A percentile compares a stretch with the other conserved stretches of the same genome.
These are phyloP conservation scores for Pythium dissimile DNA, from an alignment of 352 stramenopile genomes.

Conservation along the genomic window DNA sequence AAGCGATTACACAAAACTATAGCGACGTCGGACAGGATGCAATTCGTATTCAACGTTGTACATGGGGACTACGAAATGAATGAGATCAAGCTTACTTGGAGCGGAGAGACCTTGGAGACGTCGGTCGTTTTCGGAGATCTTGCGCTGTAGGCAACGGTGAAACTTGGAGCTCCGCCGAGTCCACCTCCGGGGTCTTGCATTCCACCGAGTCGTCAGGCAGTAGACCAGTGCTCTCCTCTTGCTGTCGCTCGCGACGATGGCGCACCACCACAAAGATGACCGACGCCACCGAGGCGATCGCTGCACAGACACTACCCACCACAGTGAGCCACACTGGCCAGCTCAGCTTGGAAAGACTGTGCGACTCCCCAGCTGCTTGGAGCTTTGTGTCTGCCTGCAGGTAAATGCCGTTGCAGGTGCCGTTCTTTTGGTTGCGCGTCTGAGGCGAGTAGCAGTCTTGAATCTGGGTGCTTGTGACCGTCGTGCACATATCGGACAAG, in stretches of 20 bases:
- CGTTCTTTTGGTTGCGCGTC: constrained; percentile 63
- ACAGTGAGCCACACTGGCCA: constrained; percentile 53
- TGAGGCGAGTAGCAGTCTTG: constrained; percentile 63
- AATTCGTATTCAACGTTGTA: too few relatives aligned
- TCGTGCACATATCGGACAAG: constrained; percentile 7
- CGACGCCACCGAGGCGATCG: constrained; percentile 37
- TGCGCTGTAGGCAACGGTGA: not conserved
- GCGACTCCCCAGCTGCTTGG: constrained; percentile 50
- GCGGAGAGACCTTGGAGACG: constrained; percentile 14
- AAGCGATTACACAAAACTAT: too few relatives aligned
- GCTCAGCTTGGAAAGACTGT: constrained; percentile 51
- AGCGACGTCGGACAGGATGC: too few relatives aligned
- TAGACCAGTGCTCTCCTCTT: constrained; percentile 35
- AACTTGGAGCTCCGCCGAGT: not conserved
- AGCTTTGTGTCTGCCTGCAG: constrained; percentile 58
- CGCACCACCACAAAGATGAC: constrained; percentile 53
- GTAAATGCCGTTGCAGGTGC: constrained; percentile 63
- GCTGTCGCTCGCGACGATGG: constrained; percentile 4
- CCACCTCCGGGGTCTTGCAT: constrained; percentile 12
- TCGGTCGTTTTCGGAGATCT: constrained; percentile 21
- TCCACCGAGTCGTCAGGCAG: constrained; percentile 15
- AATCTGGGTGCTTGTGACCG: constrained; percentile 40
- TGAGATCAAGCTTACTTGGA: too few relatives aligned
- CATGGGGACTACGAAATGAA: too few relatives aligned
- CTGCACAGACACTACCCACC: constrained; percentile 53